Conservation (phyloP, 2,329 filamentous ascomycete genomes). For the Monosporascus cannonballus region DNA sequence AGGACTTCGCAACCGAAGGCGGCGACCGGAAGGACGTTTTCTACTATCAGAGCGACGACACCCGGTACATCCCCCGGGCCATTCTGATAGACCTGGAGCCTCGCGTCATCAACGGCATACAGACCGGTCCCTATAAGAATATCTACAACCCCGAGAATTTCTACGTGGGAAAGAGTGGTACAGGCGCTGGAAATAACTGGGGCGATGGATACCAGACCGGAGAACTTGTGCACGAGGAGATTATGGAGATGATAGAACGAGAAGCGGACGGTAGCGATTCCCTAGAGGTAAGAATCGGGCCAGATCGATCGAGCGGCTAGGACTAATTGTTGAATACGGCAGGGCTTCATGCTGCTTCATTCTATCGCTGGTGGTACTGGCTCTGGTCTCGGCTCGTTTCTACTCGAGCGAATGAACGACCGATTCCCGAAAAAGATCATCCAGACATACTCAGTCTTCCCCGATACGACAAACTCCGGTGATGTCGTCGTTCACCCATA, state of each 20-base stretch:
- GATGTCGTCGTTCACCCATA: constrained; percentile 98
- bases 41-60: constrained; percentile 99
- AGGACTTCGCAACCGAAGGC: constrained; percentile 96
- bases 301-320: too few species aligned
- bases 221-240: constrained; percentile 87
- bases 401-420: constrained; percentile 93
- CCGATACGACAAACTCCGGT: constrained; percentile 77
- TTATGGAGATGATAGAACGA: constrained; percentile 98
- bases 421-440: constrained; percentile 98
- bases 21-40: constrained; percentile 98
- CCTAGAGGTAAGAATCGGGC: constrained; percentile 59
- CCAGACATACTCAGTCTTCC: constrained; percentile 98
- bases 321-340: constrained; percentile 14
- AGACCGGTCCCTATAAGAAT: constrained; percentile 90
- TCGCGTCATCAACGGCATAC: constrained; percentile 86
- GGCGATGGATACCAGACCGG: constrained; percentile 92
- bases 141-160: constrained; percentile 99
- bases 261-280: constrained; percentile 98
- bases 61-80: constrained; percentile 91
- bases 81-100: constrained; percentile 95
- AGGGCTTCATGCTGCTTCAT: constrained; percentile 98
- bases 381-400: constrained; percentile 89
- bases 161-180: constrained; percentile 89
- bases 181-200: constrained; percentile 97
- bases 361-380: constrained; percentile 97